Percentiles rank a stretch among this genome's conserved stretches.
phyloP scores from a whole-genome alignment of 78 protist species.

The Protostelium mycophagum region DNA sequence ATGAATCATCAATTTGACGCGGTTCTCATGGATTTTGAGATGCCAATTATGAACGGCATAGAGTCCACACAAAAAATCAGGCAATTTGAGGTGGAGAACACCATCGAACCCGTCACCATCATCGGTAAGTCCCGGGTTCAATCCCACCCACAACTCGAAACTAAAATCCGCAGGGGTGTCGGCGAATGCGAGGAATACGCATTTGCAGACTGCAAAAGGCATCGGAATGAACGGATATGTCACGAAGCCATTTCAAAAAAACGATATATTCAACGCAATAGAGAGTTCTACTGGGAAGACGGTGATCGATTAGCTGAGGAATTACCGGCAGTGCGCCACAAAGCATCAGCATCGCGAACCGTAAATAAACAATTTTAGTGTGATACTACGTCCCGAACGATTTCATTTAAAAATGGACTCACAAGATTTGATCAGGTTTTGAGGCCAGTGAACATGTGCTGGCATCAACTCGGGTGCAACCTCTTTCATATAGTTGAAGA shows the following conservation, averaged over 20 bases:
- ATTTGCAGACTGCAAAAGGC: not conserved
- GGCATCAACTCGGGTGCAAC: no score
- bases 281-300: slow-evolving; percentile 40
- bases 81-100: slow-evolving; percentile 14
- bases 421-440: no score
- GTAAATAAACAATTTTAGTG: not conserved
- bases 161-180: not conserved
- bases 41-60: slow-evolving; percentile 59
- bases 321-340: not conserved
- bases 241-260: slow-evolving; percentile 53
- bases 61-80: slow-evolving; percentile 37
- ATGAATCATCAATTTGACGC: slow-evolving; percentile 18
- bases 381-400: not conserved
- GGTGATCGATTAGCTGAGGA: no score
- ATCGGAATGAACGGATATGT: slow-evolving; percentile 57
- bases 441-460: no score
- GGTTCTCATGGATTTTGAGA: slow-evolving; percentile 67
- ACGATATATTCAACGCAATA: slow-evolving; percentile 31
- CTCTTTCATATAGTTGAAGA: not conserved
- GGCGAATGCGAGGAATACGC: not conserved
- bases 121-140: not conserved
- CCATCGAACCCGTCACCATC: not conserved
- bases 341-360: not conserved
- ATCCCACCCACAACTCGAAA: not conserved
- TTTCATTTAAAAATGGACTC: not conserved